Base-by-base conservation (phyloP, 345 rosid genomes). In the Aquilaria sinensis region DNA sequence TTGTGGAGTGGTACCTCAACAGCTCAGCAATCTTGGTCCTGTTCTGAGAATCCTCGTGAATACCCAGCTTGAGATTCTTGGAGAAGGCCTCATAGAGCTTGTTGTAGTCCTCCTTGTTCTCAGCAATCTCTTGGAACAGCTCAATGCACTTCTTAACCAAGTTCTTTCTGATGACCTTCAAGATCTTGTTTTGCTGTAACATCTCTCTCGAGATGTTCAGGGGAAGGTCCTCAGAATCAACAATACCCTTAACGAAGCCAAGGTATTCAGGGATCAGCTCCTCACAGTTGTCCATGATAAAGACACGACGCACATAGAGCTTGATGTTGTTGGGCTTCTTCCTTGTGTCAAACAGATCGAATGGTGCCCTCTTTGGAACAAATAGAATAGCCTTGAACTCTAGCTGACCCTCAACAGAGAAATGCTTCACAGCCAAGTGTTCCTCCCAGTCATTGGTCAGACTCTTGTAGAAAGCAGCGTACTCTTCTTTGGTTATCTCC, bases 221-320 rank as follows among this genome's bases (percentile, higher is more conserved):
- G 0, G 81, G 78, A 37, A 77, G 54, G 62, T 77, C 81, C 46
- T 77, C 81, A 23, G 78, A 77, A 49, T 63, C 67, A 12, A 63
- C 67, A 53, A 63, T 51, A 33, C 59, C 67, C 58, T 63, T 63
- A 9, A 67, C 60, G 16, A 73, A 77, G 23, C 75, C 58, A 5
- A 77, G 73, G 56, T 70, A 77, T 23, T 77, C 78, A 6, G 78
- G 75, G n/a, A 77, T 77, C 30, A 77, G 81, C 60, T 77, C 81
- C 57, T 77, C 81, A 47, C 81, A 77, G 48, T 77, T 77, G 75
- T 74, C 81, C 81, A 77, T 77, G 12, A 77, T 77, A 13, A 77
- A 77, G 32, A 77, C 81, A 46, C 81, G 67, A 63, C 78, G 64
- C 1, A 77, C 81, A 3, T 77, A 77, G 1, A 77, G 75, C 73